These are phyloP conservation scores for Rutstroemia sp. DNA, from an alignment of 2,329 filamentous ascomycete genomes.

Conservation along the genomic window DNA sequence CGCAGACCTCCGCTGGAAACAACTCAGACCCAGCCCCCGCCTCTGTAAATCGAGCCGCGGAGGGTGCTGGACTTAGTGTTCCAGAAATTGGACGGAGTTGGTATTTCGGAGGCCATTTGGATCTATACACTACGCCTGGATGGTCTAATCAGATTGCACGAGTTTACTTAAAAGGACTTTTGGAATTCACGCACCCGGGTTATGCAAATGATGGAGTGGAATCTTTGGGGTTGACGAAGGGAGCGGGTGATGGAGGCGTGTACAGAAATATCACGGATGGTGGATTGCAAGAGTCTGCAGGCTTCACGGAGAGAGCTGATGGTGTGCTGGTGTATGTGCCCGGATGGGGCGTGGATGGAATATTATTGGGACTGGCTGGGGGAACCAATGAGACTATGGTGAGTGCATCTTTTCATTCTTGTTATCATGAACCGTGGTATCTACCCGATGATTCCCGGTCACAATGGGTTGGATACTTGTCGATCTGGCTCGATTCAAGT, in stretches of 20 bases:
- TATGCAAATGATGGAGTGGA: conserved; percentile 56
- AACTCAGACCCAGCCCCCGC: conserved; percentile 49
- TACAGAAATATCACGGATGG: conserved; percentile 71
- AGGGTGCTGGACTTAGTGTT: conserved; percentile 66
- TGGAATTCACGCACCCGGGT: conserved; percentile 71
- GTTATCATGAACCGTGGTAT: too few species aligned
- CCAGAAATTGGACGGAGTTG: conserved; percentile 63
- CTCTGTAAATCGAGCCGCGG: conserved; percentile 60
- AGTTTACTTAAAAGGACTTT: conserved; percentile 64
- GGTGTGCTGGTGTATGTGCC: conserved; percentile 67
- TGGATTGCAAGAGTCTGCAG: conserved; percentile 56
- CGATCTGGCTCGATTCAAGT: too few species aligned
- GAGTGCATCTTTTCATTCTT: conserved; percentile 22
- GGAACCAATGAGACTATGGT: conserved; percentile 63
- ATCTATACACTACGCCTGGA: conserved; percentile 46
- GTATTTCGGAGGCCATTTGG: conserved; percentile 67
- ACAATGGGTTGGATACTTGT: too few species aligned
- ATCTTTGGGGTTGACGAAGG: conserved; percentile 42
- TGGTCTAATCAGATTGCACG: conserved; percentile 60
- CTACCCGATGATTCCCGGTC: too few species aligned
- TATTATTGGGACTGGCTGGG: conserved; percentile 65
- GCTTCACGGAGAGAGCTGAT: conserved; percentile 68
- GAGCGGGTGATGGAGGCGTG: conserved; percentile 52
- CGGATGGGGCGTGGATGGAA: conserved; percentile 63
- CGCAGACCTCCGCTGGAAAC: conserved; percentile 55